These are phyloP conservation scores for Epichloe bromicola DNA, from an alignment of 2,329 filamentous ascomycete genomes.

Conservation along the genomic window DNA sequence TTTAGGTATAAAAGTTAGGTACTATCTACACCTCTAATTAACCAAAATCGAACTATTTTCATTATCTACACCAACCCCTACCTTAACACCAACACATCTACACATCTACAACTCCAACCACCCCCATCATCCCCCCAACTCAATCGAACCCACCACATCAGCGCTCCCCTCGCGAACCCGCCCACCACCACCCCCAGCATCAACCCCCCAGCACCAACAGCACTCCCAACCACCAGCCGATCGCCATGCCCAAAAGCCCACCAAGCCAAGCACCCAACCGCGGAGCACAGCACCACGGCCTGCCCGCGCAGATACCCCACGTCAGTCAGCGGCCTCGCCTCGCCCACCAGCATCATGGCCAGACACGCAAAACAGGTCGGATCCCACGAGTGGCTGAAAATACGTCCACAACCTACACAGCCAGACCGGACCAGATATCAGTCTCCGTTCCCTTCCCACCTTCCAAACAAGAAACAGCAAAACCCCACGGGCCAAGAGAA, in stretches of 20 bases:
- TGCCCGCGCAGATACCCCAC: conserved; percentile 16
- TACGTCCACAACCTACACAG: conserved; percentile 15
- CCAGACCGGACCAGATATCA: no score
- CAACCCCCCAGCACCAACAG: conserved; percentile 15
- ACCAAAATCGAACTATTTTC: no score
- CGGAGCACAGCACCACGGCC: conserved; percentile 11
- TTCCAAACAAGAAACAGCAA: rapidly evolving
- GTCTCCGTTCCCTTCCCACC: no score
- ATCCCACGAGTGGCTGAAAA: conserved; percentile 9
- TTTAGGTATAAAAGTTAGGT: no score
- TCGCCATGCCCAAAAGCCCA: conserved; percentile 9
- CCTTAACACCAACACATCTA: no score
- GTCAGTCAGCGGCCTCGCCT: conserved; percentile 14
- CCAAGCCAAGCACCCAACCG: conserved; percentile 12
- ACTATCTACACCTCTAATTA: no score
- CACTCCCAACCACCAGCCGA: conserved; percentile 11
- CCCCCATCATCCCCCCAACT: conserved; percentile 6
- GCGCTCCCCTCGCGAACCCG: conserved; percentile 16
- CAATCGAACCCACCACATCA: conserved; percentile 14
- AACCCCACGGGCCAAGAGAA: no score
- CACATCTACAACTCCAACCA: no score
- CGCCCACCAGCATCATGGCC: conserved; percentile 13
- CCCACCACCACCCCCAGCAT: conserved; percentile 16
- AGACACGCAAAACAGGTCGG: conserved; percentile 13
- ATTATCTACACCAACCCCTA: no score